Evolutionary conservation across 495 filamentous ascomycete genomes (phyloP), one percentile per base, ranked within the genome.

Genomic region (Hyaloscypha variabilis): DNA sequence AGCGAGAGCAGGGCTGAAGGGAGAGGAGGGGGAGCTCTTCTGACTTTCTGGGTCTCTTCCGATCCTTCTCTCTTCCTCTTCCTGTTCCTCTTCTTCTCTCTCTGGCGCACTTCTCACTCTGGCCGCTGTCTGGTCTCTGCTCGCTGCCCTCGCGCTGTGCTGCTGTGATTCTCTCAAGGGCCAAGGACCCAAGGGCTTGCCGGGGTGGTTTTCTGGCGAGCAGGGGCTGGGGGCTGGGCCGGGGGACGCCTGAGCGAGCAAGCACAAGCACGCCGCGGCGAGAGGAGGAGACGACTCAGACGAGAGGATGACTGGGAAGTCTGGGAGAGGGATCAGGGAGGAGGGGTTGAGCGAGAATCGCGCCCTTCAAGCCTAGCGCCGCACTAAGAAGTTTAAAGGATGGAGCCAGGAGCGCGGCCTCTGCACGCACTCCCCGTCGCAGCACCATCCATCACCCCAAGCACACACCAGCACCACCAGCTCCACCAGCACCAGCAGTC

Each of bases 221-320:
- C 50, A 21, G 51, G 51, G n/a, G 26, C 24, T 11, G 51, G 51
- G 51, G 23, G 17, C 17, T 54, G 39, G 6, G 17, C 39, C 39
- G 39, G 39, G 39, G 39, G 39, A 19, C 39, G 39, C 39, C 39
- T 46, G 39, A 46, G 39, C 39, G 4, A 46, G 8, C 39, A 46
- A 36, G n/a, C 31, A 13, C 31, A 5, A 36, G 31, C 13, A 13
- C 31, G 31, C n/a, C n/a, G 36, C 31, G 42, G 52, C 29, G 46
- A 58, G 39, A 24, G 60, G 31, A 53, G 42, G 42, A 39, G 49
- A 54, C 36, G 52, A 24, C 10, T 49, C 28, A 61, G 55, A 67
- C 4, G 5, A 34, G 30, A 34, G 30, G 11, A 13, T 8, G 31
- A 34, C 8, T 8, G 31, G 13, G 31, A 13, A 46, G 8, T 23